Evolutionary conservation across 352 stramenopile species (phyloP), one percentile per base, ranked within the genome.

Genomic region (Phytophthora pinifolia): DNA sequence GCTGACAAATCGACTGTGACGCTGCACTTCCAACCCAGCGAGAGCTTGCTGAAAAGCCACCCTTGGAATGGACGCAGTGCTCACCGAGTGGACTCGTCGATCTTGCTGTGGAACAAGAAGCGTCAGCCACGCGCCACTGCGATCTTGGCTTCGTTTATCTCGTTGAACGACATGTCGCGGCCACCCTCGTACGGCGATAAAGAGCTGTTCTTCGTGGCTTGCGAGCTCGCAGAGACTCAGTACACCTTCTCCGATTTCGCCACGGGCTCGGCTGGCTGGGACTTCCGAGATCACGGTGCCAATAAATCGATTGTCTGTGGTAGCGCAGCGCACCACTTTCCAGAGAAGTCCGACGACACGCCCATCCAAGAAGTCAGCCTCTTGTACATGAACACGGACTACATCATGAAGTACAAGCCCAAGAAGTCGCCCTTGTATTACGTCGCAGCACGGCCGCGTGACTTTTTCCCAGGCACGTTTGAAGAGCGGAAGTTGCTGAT

Each of bases 341-440:
- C 73, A 1, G 61, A 73, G 34, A 65, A 61, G 39, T 59, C 15
- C 0, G 46, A 62, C 3, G 52, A 49, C 9, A 62, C 35, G 0
- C 62, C 52, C 17, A 65, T 48, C 15, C 25, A 61, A 29, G 54
- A 72, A 27, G 60, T 69, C 10, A 57, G 56, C 4, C 32, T 68
- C 36, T 46, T 81, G 7, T 84, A 81, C 59, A 75, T 81, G 58
- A 84, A 81, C 56, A 79, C 68, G 32, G 65, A 84, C 60, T 69
- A 74, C 39, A 77, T 84, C 15, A 59, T 74, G 44, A 31, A 20
- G n/a, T 72, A 64, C 49, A 64, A 72, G 9, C 62, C 64, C 3
- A 63, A 73, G 25, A 66, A 74, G 22, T 35, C 61, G 9, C 32
- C 46, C 0, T 54, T 82, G 15, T 76, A 70, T 51, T 74, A 74